Evolutionary conservation across 1,284 basidiomycete genomes (phyloP), one percentile per base, ranked within the genome.

Genomic region (Moesziomyces parantarcticus): DNA sequence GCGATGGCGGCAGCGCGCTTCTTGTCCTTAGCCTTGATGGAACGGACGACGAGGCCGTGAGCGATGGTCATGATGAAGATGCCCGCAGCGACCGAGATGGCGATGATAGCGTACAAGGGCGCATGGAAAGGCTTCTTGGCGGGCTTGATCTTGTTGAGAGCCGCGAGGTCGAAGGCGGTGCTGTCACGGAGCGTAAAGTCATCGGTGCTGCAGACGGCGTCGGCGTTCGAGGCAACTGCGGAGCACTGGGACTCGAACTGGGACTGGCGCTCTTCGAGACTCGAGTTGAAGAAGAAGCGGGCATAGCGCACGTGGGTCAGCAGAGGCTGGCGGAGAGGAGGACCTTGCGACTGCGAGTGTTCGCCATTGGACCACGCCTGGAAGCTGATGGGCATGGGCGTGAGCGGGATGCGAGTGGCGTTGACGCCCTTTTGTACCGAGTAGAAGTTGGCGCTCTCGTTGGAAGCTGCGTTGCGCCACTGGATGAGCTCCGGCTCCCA

Each of bases 261-360:
- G 36, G 56, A 44, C 7, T 65, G 54, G 7, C 79, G 61, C 57
- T 61, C 62, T 29, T 63, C 55, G 7, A 76, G 65, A 44, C 75
- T 76, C 46, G 79, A 80, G 64, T 80, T 80, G 77, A 74, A 80
- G 65, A 80, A 80, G 63, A 79, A 72, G 36, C 79, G 71, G 18
- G 69, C 62, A 52, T 79, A 80, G 49, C 70, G 61, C 48, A 80
- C 58, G 29, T 68, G 58, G 16, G 79, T 71, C 11, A 63, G 50
- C 23, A 74, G 56, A 9, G 73, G 71, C 23, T 64, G 20, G 40
- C 47, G 54, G 13, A 57, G 50, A 5, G 79, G 73, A 7, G 79
- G 77, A 21, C 77, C 76, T 46, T 76, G 73, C 8, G 65, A 74
- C 26, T 65, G 68, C 18, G 62, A 67, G 3, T 54, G 40, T 29